These are phyloP conservation scores for Paramecium pentaurelia DNA, from an alignment of 73 alveolate genomes.

Conservation along the genomic window DNA sequence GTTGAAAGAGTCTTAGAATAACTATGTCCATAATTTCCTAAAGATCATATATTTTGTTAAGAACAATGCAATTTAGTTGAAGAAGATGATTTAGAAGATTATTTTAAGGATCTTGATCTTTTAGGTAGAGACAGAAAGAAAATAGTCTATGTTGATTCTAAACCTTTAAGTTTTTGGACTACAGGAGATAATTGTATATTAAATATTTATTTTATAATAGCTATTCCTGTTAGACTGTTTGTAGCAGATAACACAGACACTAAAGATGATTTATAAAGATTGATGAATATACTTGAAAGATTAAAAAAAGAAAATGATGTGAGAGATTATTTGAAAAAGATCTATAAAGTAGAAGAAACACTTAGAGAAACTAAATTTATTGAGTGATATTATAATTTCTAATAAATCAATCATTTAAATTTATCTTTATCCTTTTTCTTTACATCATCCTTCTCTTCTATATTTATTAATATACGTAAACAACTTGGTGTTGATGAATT, in stretches of 20 bases:
- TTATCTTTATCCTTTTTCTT: slow-evolving; percentile 35
- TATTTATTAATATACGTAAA: neutral
- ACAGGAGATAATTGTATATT: slow-evolving; percentile 48
- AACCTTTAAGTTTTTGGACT: slow-evolving; percentile 60
- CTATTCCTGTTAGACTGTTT: slow-evolving; percentile 41
- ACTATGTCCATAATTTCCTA: slow-evolving; percentile 45
- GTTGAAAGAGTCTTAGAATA: slow-evolving; percentile 54
- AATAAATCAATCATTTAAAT: slow-evolving; percentile 8
- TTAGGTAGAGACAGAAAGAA: slow-evolving; percentile 58
- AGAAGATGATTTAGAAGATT: slow-evolving; percentile 57
- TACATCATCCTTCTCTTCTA: slow-evolving; percentile 26
- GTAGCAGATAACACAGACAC: slow-evolving; percentile 49
- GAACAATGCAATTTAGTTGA: slow-evolving; percentile 47
- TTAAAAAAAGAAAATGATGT: slow-evolving; percentile 48
- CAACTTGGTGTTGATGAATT: neutral
- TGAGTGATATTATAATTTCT: neutral
- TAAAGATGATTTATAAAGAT: neutral
- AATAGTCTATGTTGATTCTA: slow-evolving; percentile 46
- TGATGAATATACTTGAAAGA: slow-evolving; percentile 5
- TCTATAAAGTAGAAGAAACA: slow-evolving; percentile 48
- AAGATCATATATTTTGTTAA: slow-evolving; percentile 42
- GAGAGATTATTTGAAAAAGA: slow-evolving; percentile 26
- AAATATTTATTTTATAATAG: neutral
- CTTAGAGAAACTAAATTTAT: slow-evolving; percentile 49
- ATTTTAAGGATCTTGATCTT: slow-evolving; percentile 40